Percentiles rank a stretch among this genome's conserved stretches.
These are phyloP conservation scores for Pseudomassariella vexata DNA, from an alignment of 2,329 filamentous ascomycete species.

Conservation along the genomic window DNA sequence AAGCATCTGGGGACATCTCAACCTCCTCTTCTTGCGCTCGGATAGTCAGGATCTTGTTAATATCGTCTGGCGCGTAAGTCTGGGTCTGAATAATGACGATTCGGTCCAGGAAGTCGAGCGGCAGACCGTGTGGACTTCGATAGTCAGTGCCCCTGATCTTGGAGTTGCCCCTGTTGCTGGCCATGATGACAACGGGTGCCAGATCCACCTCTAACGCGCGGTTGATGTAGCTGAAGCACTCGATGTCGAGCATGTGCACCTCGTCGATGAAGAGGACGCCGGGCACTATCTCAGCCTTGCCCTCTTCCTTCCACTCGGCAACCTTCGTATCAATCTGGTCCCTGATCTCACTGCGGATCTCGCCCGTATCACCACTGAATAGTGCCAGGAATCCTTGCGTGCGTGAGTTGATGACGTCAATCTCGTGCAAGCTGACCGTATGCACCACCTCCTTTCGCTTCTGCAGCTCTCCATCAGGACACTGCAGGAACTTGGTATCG, in stretches of 20 bases:
- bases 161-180: constrained; percentile 88
- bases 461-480: constrained; percentile 94
- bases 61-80: constrained; percentile 74
- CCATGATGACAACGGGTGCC: constrained; percentile 98
- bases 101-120: constrained; percentile 91
- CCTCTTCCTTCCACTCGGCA: constrained; percentile 98
- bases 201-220: constrained; percentile 91
- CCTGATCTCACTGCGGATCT: constrained; percentile 93
- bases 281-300: constrained; percentile 96
- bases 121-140: constrained; percentile 85
- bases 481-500: constrained; percentile 97
- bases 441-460: constrained; percentile 96
- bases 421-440: constrained; percentile 95
- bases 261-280: constrained; percentile 98
- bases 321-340: constrained; percentile 99
- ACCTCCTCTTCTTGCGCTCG: constrained; percentile 95
- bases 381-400: constrained; percentile 97
- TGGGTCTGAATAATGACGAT: constrained; percentile 96
- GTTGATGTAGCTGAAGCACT: constrained; percentile 99
- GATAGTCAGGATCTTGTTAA: constrained; percentile 87
- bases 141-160: constrained; percentile 92
- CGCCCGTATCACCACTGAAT: constrained; percentile 95
- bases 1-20: constrained; percentile 80
- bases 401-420: constrained; percentile 97
- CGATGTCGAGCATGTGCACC: constrained; percentile 99